Base-by-base conservation (phyloP, 352 stramenopile genomes). In the Phytophthora sansomeana region DNA sequence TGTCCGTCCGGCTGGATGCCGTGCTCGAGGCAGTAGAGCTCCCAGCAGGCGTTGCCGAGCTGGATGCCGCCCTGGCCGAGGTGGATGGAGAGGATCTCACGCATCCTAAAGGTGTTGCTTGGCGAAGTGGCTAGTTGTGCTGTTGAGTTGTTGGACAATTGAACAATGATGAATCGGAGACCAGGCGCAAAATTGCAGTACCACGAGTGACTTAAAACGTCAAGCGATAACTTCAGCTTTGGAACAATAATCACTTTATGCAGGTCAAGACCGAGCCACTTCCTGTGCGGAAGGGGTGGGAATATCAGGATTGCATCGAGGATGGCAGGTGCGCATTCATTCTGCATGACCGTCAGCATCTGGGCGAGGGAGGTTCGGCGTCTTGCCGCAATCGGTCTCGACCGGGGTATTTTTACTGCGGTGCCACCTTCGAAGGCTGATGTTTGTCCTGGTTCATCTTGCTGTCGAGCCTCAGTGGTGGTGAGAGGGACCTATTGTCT, bases 81-180 rank as follows among this genome's bases (percentile, higher is more conserved):
- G 80, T 99, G 97, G 70, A 99, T 97, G 39, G 92, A 98, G 63
- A 99, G 96, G 77, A 97, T 96, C 76, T 98, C 96, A 81, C 91
- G 87, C 90, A 97, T 97, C 29, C 50, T 62, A 46, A 14, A 21
- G 30, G 58, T 38, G 48, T 77, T 58, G 53, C 35, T 58, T 35
- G 35, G 24, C n/a, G n/a, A n/a, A n/a, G 16, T 24, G 5, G 39
- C 32, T 51, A 16, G 48, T 35, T 57, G 28, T 50, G 32, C 24
- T 19, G 51, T 43, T 46, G 30, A 58, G n/a, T n/a, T n/a, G 21
- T 46, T 64, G 10, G 54, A 43, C 30, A 53, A 72, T 72, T 49
- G 50, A 28, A 66, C 39, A 72, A 72, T 58, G 62, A 30, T 2
- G 21, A 33, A 51, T 53, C 28, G 36, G 32, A 48, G 32, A 50